Evolutionary conservation across 306 rosid species (phyloP), one percentile per base, ranked within the genome.

Genomic region (Vachellia collinsii): DNA sequence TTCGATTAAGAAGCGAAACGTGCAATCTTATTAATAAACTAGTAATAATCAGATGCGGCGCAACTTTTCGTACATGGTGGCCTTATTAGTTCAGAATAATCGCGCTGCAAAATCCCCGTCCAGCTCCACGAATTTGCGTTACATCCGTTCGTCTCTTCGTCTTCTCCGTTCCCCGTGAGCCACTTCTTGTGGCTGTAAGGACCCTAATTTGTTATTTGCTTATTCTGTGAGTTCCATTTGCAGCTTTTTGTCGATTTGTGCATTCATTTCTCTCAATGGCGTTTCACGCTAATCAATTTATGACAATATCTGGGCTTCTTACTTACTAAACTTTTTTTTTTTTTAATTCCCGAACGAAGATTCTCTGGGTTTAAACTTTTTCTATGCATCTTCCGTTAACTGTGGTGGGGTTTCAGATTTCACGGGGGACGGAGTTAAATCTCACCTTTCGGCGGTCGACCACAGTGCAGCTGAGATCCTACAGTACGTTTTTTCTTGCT

Each of bases 401-500:
- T 68, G 8, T 68, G 58, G 8, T 68, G 58, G 69, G 56, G 12
- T 66, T 78, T 78, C 70, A 65, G 39, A 50, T 65, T 79, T 58
- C 46, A 6, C 56, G 44, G 29, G 77, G 76, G n/a, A 65, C 51
- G 68, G 82, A 56, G 47, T 22, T 54, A 11, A 11, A 17, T 25
- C 37, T 50, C 62, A 43, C 14, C 71, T 29, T 71, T 58, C 58
- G 3, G 43, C 46, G 41, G 6, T 39, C 59, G 41, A 38, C 10
- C 37, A 6, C 9, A 23, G 22, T 54, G 53, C 38, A 20, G 50
- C 81, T 36, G 43, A 50, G 74, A 36, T 67, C n/a, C 42, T 38
- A 54, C 50, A 42, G 76, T 79, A 25, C 41, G 46, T 29, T 51
- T 79, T 53, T 71, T 9, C 56, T 47, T 56, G 0, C 38, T 11